Conservation (phyloP, 495 filamentous ascomycete genomes). For the Trichoderma reesei region DNA sequence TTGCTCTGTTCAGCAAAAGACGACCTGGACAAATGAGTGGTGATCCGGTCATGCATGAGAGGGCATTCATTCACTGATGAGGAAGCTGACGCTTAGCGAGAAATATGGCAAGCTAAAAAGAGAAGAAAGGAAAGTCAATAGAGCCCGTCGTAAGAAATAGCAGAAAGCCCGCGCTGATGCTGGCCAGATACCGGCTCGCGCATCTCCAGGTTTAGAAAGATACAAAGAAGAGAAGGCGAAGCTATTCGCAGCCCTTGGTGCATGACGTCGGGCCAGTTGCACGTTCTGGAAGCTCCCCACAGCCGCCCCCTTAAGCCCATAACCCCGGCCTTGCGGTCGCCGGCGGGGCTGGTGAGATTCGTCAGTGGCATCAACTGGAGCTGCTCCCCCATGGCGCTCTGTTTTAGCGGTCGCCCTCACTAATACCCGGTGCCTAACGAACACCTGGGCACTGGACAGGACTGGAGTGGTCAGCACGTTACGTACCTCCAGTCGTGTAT, state of each 20-base stretch:
- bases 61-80: not conserved
- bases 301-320: not conserved
- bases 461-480: not conserved
- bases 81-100: no score
- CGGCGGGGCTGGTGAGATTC: constrained; percentile 1
- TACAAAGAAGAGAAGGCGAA: not conserved
- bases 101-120: no score
- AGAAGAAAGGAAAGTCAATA: no score
- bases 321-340: not conserved
- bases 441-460: not conserved
- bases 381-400: not conserved
- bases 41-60: not conserved
- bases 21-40: no score
- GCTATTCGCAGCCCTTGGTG: not conserved
- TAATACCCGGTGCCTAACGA: not conserved
- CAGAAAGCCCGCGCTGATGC: no score
- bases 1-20: not conserved
- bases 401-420: not conserved
- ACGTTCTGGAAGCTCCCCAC: not conserved
- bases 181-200: no score
- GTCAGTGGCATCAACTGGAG: not conserved
- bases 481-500: not conserved
- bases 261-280: not conserved
- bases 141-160: no score
- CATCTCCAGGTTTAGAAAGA: no score